phyloP scores from a whole-genome alignment of 1,284 basidiomycete species.

The Cryptococcus amylolentus region DNA sequence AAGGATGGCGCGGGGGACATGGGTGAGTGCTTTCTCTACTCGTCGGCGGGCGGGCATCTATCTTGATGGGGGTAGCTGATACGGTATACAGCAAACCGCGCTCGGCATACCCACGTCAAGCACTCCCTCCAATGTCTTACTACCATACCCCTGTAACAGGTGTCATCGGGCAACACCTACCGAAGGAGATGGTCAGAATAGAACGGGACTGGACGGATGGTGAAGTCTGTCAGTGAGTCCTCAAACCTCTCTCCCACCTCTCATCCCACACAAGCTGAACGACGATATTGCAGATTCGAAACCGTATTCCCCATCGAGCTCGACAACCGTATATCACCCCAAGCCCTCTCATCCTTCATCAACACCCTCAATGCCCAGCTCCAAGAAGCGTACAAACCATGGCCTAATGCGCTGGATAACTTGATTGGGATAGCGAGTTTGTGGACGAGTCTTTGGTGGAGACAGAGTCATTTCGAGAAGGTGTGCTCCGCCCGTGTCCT shows the following conservation, averaged over 20 bases:
- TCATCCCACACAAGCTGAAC: neutral
- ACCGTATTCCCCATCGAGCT: conserved; percentile 51
- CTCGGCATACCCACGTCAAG: conserved; percentile 15
- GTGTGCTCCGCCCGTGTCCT: conserved; percentile 31
- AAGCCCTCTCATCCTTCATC: conserved; percentile 44
- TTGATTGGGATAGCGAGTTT: conserved; percentile 49
- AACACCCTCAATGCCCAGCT: conserved; percentile 48
- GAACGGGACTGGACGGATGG: conserved; percentile 52
- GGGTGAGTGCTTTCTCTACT: conserved; percentile 26
- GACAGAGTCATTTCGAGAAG: conserved; percentile 49
- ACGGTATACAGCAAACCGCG: conserved; percentile 7
- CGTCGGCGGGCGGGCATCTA: neutral
- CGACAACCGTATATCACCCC: conserved; percentile 48
- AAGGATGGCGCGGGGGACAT: conserved; percentile 43
- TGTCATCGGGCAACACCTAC: conserved; percentile 40
- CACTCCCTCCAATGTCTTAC: conserved; percentile 12
- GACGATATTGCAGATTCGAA: conserved; percentile 39
- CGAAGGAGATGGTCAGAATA: conserved; percentile 50
- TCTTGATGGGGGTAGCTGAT: neutral
- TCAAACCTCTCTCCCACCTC: neutral
- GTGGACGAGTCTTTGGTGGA: conserved; percentile 49
- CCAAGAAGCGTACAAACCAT: conserved; percentile 48
- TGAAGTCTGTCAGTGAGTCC: conserved; percentile 47
- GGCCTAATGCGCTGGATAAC: conserved; percentile 49
- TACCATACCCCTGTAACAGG: conserved; percentile 16